Base-by-base conservation (phyloP, 768 basidiomycete genomes). In the Scleroderma bovista region DNA sequence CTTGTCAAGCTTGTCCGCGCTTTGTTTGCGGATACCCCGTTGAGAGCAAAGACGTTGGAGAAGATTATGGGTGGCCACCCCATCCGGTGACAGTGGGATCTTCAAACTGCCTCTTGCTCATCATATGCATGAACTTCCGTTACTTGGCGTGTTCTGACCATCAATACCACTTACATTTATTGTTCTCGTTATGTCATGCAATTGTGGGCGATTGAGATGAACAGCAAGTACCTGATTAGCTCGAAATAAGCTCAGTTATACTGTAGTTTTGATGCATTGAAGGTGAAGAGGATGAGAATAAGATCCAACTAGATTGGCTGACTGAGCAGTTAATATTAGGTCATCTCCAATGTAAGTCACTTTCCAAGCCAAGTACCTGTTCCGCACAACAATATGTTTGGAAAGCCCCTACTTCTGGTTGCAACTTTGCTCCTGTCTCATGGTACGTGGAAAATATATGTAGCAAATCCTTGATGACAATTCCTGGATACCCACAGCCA, bases 1-100 rank as follows among this genome's bases (percentile, higher is more conserved):
- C 72, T 97, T 4, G 81, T 84, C 37, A 75, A 76, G 55, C 76
- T 97, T n/a, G 80, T 96, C 23, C 75, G 76, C 37, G 93, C 93
- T 0, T 73, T 97, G 42, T 97, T 97, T 64, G 86, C 91, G 22
- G 93, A 95, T 64, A 91, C 88, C 10, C 75, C 79, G 33, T 68
- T 93, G 64, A 78, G 94, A 69, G 79, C 88, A 47, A 83, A 77
- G 56, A 89, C 88, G 4, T 86, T 96, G 58, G 80, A 83, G 53
- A 91, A 84, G 69, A 68, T 93, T 36, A 67, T 75, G 60, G 73
- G 68, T 38, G 83, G 84, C 17, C 84, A 85, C 65, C 78, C 84
- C 44, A 49, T 58, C 48, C 63, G 58, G 11, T 63, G 33, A 51
- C n/a, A n/a, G n/a, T 10, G 8, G 4, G 15, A n/a, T 43, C 1